These are phyloP conservation scores for Suhomyces yuchorum DNA, from an alignment of 1,139 yeast species.

Conservation along the genomic window DNA sequence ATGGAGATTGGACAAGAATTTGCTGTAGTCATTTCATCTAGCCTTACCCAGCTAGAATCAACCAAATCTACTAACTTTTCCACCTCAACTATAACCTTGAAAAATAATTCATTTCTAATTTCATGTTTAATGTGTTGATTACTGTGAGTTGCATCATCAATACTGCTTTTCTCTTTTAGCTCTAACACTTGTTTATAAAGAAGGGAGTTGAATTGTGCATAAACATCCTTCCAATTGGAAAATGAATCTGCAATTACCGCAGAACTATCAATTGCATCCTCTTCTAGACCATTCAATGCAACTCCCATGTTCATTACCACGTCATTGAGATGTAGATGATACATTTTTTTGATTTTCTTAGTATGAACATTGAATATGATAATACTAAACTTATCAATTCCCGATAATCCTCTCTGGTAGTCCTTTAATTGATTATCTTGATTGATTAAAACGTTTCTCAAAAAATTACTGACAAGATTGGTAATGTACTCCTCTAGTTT, in stretches of 20 bases:
- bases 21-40: slow-evolving; percentile 11
- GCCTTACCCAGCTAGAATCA: slow-evolving; percentile 27
- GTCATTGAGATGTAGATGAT: slow-evolving; percentile 33
- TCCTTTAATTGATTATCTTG: neutral
- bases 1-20: slow-evolving; percentile 23
- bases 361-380: slow-evolving; percentile 28
- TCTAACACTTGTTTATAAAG: slow-evolving; percentile 37
- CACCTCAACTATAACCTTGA: slow-evolving; percentile 33
- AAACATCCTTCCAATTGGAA: slow-evolving; percentile 37
- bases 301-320: slow-evolving; percentile 23
- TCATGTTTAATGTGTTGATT: slow-evolving; percentile 2
- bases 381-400: slow-evolving; percentile 26
- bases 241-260: slow-evolving; percentile 27
- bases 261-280: slow-evolving; percentile 14
- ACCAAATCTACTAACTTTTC: slow-evolving; percentile 27
- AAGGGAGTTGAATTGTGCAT: slow-evolving; percentile 33
- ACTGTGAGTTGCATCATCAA: slow-evolving; percentile 2
- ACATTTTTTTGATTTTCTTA: slow-evolving; percentile 24
- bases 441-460: slow-evolving; percentile 17
- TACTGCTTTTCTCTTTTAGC: slow-evolving; percentile 13
- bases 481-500: slow-evolving; percentile 40
- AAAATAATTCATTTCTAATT: slow-evolving; percentile 24
- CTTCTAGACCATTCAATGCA: slow-evolving; percentile 16
- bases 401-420: slow-evolving; percentile 5
- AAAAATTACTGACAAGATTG: slow-evolving; percentile 29